These are phyloP conservation scores for Penicillium ucsense DNA, from an alignment of 495 filamentous ascomycete species.

Conservation along the genomic window DNA sequence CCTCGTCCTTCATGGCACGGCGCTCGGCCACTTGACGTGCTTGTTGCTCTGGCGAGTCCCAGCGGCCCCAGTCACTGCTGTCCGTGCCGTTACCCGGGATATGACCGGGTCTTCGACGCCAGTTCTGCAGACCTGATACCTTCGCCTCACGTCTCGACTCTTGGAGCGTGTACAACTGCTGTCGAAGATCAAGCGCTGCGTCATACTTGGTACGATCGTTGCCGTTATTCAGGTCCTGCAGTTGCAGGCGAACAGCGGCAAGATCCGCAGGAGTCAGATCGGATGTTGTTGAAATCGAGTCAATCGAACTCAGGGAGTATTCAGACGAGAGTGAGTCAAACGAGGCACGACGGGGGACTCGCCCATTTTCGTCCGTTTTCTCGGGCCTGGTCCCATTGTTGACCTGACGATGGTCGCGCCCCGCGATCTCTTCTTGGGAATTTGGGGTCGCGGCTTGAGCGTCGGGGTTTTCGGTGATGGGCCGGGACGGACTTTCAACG, in stretches of 20 bases:
- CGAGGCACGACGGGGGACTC: slow-evolving; percentile 24
- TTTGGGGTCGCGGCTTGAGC: not conserved
- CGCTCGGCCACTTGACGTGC: slow-evolving; percentile 22
- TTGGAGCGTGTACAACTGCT: slow-evolving; percentile 26
- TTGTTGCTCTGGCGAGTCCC: slow-evolving; percentile 32
- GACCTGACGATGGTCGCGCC: not conserved
- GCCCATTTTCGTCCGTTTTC: slow-evolving; percentile 2
- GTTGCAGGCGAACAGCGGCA: slow-evolving; percentile 29
- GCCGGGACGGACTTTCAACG: not conserved
- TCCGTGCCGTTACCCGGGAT: slow-evolving; percentile 3
- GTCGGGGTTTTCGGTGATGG: not conserved
- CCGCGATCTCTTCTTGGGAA: not conserved
- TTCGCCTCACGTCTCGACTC: slow-evolving; percentile 30
- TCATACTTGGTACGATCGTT: slow-evolving; percentile 34
- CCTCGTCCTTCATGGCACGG: slow-evolving; percentile 30
- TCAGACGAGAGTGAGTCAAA: slow-evolving; percentile 28
- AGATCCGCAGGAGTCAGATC: slow-evolving; percentile 34
- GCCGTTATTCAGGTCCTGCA: slow-evolving; percentile 27
- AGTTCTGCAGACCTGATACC: slow-evolving; percentile 13
- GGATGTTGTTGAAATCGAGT: slow-evolving; percentile 33
- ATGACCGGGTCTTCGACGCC: slow-evolving; percentile 16
- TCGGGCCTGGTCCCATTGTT: not conserved
- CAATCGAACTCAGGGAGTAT: slow-evolving; percentile 32
- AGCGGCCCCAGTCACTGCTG: slow-evolving; percentile 26
- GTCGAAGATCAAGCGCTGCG: slow-evolving; percentile 30